A percentile compares a stretch with the other conserved stretches of the same genome.
Evolutionary conservation across 129 eudicot genomes (phyloP).

Genomic region (Pseudognaphalium luteoalbum): DNA sequence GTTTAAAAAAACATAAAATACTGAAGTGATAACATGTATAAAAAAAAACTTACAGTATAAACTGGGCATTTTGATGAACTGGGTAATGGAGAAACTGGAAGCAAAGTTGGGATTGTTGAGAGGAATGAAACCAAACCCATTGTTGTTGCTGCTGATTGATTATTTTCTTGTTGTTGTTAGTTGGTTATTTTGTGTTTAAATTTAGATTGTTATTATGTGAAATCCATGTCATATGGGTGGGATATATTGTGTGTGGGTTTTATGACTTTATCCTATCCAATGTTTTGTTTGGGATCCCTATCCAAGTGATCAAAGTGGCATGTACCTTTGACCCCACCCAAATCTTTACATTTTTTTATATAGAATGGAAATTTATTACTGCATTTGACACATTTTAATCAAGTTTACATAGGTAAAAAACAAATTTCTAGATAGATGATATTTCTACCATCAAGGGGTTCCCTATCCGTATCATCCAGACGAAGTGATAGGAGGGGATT

Average conservation of each 20-base stretch:
- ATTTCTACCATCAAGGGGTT: too few relatives aligned
- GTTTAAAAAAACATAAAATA: neutral
- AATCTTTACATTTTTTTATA: neutral
- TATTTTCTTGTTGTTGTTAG: neutral
- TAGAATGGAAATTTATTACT: too few relatives aligned
- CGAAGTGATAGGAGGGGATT: too few relatives aligned
- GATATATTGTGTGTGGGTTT: conserved; percentile 38
- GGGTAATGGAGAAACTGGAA: conserved; percentile 46
- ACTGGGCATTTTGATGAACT: conserved; percentile 32
- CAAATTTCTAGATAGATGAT: too few relatives aligned
- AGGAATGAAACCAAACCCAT: conserved; percentile 66
- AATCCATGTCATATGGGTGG: conserved; percentile 26
- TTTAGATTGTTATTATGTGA: conserved; percentile 20
- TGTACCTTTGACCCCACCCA: conserved; percentile 20
- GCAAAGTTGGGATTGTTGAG: conserved; percentile 67
- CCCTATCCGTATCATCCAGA: too few relatives aligned
- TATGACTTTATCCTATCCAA: conserved; percentile 32
- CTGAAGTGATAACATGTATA: neutral
- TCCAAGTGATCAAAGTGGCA: neutral
- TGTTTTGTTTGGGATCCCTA: conserved; percentile 20
- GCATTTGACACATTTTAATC: too few relatives aligned
- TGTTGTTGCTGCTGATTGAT: conserved; percentile 9
- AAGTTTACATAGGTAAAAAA: too few relatives aligned
- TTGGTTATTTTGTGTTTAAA: conserved; percentile 22
- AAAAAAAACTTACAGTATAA: conserved; percentile 38